These are phyloP conservation scores for Antitrichia curtipendula DNA, from an alignment of 225 moss, liverwort and hornwort species.

Conservation along the genomic window DNA sequence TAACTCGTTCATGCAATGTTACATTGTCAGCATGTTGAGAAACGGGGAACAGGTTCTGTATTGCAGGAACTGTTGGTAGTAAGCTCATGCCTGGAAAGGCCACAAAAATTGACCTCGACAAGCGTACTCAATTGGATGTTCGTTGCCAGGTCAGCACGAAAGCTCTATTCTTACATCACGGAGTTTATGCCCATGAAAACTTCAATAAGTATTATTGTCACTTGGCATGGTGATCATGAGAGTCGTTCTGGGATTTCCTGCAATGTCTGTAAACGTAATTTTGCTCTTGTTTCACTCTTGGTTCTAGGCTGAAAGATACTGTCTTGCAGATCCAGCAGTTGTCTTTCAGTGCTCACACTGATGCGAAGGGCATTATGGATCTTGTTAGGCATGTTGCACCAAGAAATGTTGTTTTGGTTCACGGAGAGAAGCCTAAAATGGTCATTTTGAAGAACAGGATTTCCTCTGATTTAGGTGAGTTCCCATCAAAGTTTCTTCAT, in stretches of 20 bases:
- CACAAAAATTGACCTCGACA: conserved; percentile 80
- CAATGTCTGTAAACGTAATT: neutral
- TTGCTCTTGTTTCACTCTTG: neutral
- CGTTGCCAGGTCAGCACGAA: conserved; percentile 73
- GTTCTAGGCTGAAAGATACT: neutral
- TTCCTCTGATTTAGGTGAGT: conserved; percentile 45
- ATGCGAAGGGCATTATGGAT: conserved; percentile 97
- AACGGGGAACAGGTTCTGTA: conserved; percentile 71
- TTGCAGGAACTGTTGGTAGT: conserved; percentile 95
- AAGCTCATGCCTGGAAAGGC: conserved; percentile 83
- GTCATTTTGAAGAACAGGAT: conserved; percentile 68
- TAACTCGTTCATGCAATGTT: neutral
- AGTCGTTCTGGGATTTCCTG: neutral
- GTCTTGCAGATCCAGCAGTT: conserved; percentile 73
- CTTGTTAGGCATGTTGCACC: conserved; percentile 91
- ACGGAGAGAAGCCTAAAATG: conserved; percentile 98
- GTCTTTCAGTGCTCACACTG: conserved; percentile 96
- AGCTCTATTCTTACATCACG: neutral
- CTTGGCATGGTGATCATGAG: neutral
- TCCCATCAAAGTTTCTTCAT: neutral
- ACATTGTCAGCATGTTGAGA: conserved; percentile 12
- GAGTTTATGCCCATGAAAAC: neutral
- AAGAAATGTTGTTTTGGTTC: conserved; percentile 82
- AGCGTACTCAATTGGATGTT: conserved; percentile 84
- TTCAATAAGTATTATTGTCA: neutral